Percentiles rank a stretch among this genome's conserved stretches.
phyloP scores from a whole-genome alignment of 495 filamentous ascomycete species.

The Penicillium samsonianum region DNA sequence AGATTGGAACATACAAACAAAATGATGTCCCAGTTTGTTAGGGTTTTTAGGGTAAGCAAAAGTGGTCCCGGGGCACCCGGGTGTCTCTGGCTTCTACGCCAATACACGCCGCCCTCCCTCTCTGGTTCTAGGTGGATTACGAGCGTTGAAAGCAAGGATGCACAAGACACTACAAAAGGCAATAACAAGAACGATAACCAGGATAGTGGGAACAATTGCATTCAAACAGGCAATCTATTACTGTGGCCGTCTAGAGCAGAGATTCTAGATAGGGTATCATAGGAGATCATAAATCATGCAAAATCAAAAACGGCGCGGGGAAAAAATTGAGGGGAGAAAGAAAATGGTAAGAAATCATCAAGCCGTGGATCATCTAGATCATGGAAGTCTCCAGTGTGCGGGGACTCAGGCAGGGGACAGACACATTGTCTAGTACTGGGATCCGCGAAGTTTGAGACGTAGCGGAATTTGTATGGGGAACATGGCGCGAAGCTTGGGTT shows the following conservation, averaged over 20 bases:
- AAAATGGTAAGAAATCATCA: background rate
- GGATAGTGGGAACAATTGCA: background rate
- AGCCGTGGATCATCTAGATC: slow-evolving; percentile 17
- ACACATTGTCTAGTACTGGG: slow-evolving; percentile 22
- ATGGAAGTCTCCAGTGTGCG: slow-evolving; percentile 27
- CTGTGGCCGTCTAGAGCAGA: slow-evolving; percentile 18
- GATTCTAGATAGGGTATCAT: slow-evolving; percentile 38
- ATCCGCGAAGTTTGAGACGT: slow-evolving; percentile 16
- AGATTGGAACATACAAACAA: background rate
- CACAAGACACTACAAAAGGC: background rate
- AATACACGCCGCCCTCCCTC: background rate
- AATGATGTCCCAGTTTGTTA: background rate
- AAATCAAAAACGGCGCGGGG: background rate
- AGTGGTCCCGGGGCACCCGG: background rate
- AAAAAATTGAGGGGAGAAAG: background rate
- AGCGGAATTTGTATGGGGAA: slow-evolving; percentile 1
- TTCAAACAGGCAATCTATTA: slow-evolving; percentile 11
- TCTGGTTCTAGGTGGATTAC: background rate
- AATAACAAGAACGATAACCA: background rate
- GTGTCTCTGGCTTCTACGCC: background rate
- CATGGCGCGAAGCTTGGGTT: slow-evolving; percentile 3
- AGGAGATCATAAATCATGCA: slow-evolving; percentile 28
- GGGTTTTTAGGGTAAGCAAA: background rate
- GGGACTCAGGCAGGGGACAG: slow-evolving; percentile 26
- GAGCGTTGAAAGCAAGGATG: background rate